phyloP scores from a whole-genome alignment of 2,329 filamentous ascomycete species.

The Fusarium illudens region DNA sequence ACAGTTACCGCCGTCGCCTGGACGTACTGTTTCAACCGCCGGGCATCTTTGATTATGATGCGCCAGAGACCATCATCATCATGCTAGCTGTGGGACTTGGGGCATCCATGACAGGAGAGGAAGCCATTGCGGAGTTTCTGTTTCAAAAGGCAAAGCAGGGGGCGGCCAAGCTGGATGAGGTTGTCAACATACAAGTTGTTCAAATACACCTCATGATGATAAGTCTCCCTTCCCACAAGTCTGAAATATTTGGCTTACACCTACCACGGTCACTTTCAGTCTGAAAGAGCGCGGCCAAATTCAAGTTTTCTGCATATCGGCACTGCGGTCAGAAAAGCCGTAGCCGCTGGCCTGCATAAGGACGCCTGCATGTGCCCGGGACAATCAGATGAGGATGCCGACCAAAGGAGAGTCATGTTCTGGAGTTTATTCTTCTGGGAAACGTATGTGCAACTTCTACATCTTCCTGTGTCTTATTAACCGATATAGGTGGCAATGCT shows the following conservation, averaged over 20 bases:
- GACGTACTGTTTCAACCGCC: constrained; percentile 47
- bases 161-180: constrained; percentile 49
- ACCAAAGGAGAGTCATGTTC: constrained; percentile 48
- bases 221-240: constrained; percentile 38
- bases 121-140: constrained; percentile 51
- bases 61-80: constrained; percentile 48
- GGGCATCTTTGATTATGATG: constrained; percentile 45
- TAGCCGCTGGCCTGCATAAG: constrained; percentile 55
- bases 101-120: constrained; percentile 50
- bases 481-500: constrained; percentile 51
- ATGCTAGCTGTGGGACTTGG: constrained; percentile 50
- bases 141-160: constrained; percentile 54
- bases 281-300: constrained; percentile 55
- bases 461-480: neutral
- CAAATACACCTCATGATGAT: constrained; percentile 56
- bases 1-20: constrained; percentile 47
- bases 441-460: constrained; percentile 44
- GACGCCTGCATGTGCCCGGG: constrained; percentile 45
- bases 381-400: constrained; percentile 45
- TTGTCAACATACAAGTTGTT: constrained; percentile 54
- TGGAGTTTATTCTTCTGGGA: constrained; percentile 54
- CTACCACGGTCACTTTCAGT: constrained; percentile 52
- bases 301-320: constrained; percentile 53
- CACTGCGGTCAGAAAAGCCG: constrained; percentile 51
- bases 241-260: constrained; percentile 8